Evolutionary conservation across 2,329 filamentous ascomycete genomes (phyloP).

Genomic region (Colletotrichum endophyticum): DNA sequence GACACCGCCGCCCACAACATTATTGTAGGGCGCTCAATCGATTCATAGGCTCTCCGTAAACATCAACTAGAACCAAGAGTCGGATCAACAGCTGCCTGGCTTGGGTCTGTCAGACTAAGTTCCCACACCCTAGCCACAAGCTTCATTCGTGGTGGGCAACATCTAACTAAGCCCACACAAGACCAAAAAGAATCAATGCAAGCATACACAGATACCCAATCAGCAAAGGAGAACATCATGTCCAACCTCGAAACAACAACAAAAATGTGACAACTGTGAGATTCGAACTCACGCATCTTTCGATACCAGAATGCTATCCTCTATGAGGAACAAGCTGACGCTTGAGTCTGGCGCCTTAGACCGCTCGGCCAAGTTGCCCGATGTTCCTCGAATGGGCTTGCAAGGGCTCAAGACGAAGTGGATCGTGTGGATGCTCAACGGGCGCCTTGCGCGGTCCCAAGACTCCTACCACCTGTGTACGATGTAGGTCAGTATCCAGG

Average conservation of each 20-base stretch:
- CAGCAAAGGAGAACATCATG: not conserved
- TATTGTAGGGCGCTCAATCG: not conserved
- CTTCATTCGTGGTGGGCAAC: not conserved
- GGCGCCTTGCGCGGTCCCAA: not conserved
- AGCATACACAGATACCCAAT: not conserved
- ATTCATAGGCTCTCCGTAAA: not conserved
- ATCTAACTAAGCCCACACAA: not conserved
- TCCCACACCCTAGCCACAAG: not conserved
- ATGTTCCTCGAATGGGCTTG: not conserved
- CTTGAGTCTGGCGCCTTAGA: constrained; percentile 23
- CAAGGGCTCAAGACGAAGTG: not conserved
- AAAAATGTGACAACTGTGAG: constrained; percentile 14
- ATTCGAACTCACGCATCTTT: constrained; percentile 22
- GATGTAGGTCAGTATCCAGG: not conserved
- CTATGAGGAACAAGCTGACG: not conserved
- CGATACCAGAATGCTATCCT: constrained; percentile 18
- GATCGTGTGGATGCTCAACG: not conserved
- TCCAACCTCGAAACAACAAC: not conserved
- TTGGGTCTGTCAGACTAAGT: not conserved
- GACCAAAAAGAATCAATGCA: too few relatives aligned
- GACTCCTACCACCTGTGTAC: not conserved
- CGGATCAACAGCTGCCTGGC: not conserved
- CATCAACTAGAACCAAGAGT: not conserved
- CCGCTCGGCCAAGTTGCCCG: constrained; percentile 21
- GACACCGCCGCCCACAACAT: not conserved